phyloP scores from a whole-genome alignment of 192 early-diverging fungal genomes.

The Backusella westeae region DNA sequence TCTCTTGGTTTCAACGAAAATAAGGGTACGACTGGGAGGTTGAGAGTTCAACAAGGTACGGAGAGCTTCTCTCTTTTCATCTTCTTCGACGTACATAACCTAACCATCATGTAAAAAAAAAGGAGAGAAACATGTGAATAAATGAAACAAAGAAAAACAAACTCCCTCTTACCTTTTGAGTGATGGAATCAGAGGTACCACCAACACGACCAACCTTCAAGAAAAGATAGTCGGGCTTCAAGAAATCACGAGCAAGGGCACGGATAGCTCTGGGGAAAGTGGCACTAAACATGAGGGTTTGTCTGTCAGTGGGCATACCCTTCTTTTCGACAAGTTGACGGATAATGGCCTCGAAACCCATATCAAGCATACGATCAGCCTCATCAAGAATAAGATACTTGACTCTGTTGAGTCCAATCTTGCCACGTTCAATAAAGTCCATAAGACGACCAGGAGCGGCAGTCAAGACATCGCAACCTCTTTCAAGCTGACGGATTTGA shows the following conservation, averaged over 20 bases:
- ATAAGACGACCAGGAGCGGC: constrained; percentile 93
- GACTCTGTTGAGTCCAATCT: constrained; percentile 71
- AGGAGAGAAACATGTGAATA: neutral
- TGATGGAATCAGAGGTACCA: constrained; percentile 86
- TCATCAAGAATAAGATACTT: constrained; percentile 75
- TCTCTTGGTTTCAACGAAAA: constrained; percentile 84
- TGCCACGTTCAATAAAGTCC: constrained; percentile 84
- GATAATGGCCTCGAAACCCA: constrained; percentile 97
- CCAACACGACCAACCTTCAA: constrained; percentile 90
- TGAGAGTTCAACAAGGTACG: constrained; percentile 51
- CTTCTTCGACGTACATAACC: constrained; percentile 49
- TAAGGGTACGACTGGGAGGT: constrained; percentile 65
- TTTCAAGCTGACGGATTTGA: constrained; percentile 75
- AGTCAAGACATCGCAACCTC: constrained; percentile 90
- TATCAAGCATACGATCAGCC: constrained; percentile 95
- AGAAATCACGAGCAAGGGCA: constrained; percentile 88
- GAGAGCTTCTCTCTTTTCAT: constrained; percentile 36
- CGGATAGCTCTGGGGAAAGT: constrained; percentile 95
- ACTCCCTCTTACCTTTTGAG: constrained; percentile 51
- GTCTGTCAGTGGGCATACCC: constrained; percentile 47
- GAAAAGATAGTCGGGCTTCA: constrained; percentile 73
- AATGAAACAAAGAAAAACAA: constrained; percentile 39
- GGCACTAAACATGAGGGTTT: constrained; percentile 98
- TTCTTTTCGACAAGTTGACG: constrained; percentile 72
- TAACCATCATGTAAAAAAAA: neutral